Percentiles rank a stretch among this genome's conserved stretches.
These are phyloP conservation scores for Lithohypha guttulata DNA, from an alignment of 2,329 filamentous ascomycete species.

Conservation along the genomic window DNA sequence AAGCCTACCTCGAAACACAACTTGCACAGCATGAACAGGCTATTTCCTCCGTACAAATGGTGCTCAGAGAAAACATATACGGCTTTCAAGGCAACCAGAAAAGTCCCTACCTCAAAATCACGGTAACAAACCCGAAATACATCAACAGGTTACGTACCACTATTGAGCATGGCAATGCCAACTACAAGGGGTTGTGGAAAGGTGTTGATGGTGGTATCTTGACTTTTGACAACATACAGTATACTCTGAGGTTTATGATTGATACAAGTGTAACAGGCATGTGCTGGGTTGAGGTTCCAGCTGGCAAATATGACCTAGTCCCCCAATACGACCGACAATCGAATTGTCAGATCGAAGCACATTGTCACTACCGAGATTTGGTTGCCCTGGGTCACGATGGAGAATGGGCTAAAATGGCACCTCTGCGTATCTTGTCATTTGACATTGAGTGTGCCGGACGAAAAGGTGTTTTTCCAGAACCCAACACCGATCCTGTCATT, in stretches of 20 bases:
- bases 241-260: slow-evolving; percentile 93
- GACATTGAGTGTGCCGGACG: slow-evolving; percentile 98
- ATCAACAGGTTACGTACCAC: slow-evolving; percentile 64
- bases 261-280: slow-evolving; percentile 89
- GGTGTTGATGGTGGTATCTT: slow-evolving; percentile 58
- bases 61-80: slow-evolving; percentile 81
- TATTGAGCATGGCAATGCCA: slow-evolving; percentile 66
- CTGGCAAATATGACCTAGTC: slow-evolving; percentile 62
- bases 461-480: slow-evolving; percentile 94
- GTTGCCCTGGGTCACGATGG: slow-evolving; percentile 80
- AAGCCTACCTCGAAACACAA: slow-evolving; percentile 67
- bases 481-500: slow-evolving; percentile 84
- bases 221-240: slow-evolving; percentile 94
- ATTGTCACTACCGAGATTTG: slow-evolving; percentile 69
- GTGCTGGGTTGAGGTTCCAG: slow-evolving; percentile 88
- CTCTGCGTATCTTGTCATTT: slow-evolving; percentile 82
- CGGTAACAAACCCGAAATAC: slow-evolving; percentile 76
- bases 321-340: slow-evolving; percentile 60
- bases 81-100: slow-evolving; percentile 89
- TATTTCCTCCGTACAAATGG: slow-evolving; percentile 71
- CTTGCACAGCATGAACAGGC: slow-evolving; percentile 61
- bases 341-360: slow-evolving; percentile 92
- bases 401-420: slow-evolving; percentile 97
- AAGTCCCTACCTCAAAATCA: slow-evolving; percentile 86
- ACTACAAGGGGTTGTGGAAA: slow-evolving; percentile 88